Evolutionary conservation across 2,329 filamentous ascomycete genomes (phyloP).

Genomic region (Claviceps sp.): DNA sequence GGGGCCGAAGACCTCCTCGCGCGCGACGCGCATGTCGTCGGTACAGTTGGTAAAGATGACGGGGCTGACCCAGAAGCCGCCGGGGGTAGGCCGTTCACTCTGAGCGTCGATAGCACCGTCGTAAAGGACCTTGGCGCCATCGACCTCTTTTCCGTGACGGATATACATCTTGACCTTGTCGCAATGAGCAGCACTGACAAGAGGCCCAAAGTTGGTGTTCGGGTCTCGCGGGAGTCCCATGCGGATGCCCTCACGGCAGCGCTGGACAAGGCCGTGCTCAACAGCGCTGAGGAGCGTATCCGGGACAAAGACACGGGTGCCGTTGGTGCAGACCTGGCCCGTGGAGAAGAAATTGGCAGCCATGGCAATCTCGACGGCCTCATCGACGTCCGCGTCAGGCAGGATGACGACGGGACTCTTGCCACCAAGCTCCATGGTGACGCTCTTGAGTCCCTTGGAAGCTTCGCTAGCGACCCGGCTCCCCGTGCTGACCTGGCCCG

Average conservation of each 20-base stretch:
- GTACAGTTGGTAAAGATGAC: conserved; percentile 80
- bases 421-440: conserved; percentile 84
- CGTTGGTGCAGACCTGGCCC: conserved; percentile 87
- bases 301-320: conserved; percentile 76
- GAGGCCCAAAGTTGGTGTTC: conserved; percentile 68
- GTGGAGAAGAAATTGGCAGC: conserved; percentile 90
- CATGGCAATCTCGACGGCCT: conserved; percentile 81
- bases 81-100: conserved; percentile 31
- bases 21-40: conserved; percentile 65
- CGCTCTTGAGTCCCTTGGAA: conserved; percentile 70
- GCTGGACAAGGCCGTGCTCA: conserved; percentile 46
- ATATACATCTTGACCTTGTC: conserved; percentile 73
- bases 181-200: conserved; percentile 61
- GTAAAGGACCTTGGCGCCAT: conserved; percentile 60
- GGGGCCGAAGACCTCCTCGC: conserved; percentile 80
- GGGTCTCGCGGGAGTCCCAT: conserved; percentile 59
- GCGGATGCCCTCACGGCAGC: conserved; percentile 52
- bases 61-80: conserved; percentile 74
- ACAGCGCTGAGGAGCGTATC: conserved; percentile 50
- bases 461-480: conserved; percentile 68
- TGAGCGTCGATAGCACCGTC: conserved; percentile 51
- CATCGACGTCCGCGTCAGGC: conserved; percentile 63
- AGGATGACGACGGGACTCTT: conserved; percentile 73
- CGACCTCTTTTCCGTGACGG: conserved; percentile 55
- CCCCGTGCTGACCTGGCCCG: conserved; percentile 73